These are phyloP conservation scores for Arxiozyma bovina DNA, from an alignment of 1,139 yeast species.

Conservation along the genomic window DNA sequence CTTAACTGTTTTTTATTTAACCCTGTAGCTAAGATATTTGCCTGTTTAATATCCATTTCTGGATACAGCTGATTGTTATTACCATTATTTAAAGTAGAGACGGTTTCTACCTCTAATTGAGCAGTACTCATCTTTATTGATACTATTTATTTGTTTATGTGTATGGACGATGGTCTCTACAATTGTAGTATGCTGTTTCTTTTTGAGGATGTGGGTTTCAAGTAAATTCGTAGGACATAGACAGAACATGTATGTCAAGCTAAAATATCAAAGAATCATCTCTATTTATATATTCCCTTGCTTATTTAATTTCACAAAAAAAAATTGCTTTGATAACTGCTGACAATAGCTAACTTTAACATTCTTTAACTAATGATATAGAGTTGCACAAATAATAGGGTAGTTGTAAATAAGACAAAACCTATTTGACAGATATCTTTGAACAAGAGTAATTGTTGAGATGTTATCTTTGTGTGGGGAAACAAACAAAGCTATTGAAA, in stretches of 20 bases:
- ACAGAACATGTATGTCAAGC: neutral
- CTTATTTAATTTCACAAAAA: too few relatives aligned
- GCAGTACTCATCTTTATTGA: neutral
- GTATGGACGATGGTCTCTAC: neutral
- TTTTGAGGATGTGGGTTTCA: too few relatives aligned
- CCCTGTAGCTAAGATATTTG: constrained; percentile 86
- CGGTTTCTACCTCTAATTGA: neutral
- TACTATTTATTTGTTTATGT: neutral
- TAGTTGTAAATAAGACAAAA: too few relatives aligned
- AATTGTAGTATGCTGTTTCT: neutral
- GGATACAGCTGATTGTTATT: neutral
- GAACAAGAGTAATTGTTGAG: neutral
- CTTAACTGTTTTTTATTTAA: constrained; percentile 60
- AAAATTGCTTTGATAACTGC: too few relatives aligned
- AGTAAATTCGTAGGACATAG: too few relatives aligned
- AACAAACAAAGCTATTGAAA: neutral
- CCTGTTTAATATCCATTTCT: constrained; percentile 49
- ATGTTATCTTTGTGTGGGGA: neutral
- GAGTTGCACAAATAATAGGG: neutral
- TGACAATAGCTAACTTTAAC: neutral
- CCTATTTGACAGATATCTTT: neutral
- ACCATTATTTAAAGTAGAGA: neutral
- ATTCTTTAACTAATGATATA: neutral
- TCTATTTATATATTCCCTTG: too few relatives aligned
- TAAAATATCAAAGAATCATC: neutral